A percentile compares a stretch with the other conserved stretches of the same genome.
Evolutionary conservation across 192 early-diverging fungal genomes (phyloP).

Genomic region (Gonapodya prolifera): DNA sequence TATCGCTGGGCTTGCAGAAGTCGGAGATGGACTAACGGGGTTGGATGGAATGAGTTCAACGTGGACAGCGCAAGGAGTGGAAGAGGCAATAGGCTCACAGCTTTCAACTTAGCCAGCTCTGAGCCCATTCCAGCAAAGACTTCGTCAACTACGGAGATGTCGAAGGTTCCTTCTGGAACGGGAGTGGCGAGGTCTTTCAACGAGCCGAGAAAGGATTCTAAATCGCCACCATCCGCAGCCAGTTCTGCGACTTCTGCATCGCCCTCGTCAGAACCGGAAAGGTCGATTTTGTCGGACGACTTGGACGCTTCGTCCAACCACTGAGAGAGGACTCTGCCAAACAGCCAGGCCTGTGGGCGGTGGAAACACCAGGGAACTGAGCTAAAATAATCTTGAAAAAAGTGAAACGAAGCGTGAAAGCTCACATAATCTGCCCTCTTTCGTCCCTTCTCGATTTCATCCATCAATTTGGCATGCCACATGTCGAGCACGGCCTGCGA

Average conservation of each 20-base stretch:
- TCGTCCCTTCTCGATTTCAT: not conserved
- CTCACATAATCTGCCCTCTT: not conserved
- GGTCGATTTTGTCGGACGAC: not conserved
- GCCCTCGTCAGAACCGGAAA: not conserved
- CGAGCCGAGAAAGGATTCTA: not conserved
- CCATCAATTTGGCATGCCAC: not conserved
- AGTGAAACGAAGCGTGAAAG: too few species aligned
- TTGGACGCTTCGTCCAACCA: too few species aligned
- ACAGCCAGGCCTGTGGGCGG: not conserved
- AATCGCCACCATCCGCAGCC: not conserved
- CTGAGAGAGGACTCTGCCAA: not conserved
- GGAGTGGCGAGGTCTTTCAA: not conserved
- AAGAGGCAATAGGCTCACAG: too few species aligned
- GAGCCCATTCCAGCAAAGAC: not conserved
- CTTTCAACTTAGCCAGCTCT: not conserved
- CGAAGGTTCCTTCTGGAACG: not conserved
- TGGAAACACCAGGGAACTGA: too few species aligned
- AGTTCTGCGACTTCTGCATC: not conserved
- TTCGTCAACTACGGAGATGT: not conserved
- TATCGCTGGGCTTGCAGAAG: too few species aligned
- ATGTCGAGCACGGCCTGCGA: not conserved
- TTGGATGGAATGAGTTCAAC: too few species aligned
- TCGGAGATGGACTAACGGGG: too few species aligned
- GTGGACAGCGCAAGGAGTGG: too few species aligned
- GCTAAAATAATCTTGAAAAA: too few species aligned